Evolutionary conservation across 345 rosid species (phyloP).

Genomic region (Camelina hispida): DNA sequence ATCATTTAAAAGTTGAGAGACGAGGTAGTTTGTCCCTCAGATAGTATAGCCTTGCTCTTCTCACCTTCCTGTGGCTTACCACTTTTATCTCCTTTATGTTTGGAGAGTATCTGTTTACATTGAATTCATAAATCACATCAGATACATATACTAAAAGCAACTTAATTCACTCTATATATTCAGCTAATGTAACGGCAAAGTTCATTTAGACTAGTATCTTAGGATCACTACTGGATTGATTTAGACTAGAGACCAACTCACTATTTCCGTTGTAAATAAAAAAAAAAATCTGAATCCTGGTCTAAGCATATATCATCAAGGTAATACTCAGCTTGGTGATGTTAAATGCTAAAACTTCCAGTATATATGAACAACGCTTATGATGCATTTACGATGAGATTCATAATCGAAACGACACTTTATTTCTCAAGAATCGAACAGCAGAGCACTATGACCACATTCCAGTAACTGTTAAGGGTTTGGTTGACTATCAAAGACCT

Average conservation of each 20-base stretch:
- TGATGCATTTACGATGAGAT: neutral
- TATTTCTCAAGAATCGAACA: neutral
- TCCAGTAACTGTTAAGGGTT: neutral
- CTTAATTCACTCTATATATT: neutral
- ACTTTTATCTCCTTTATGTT: constrained; percentile 77
- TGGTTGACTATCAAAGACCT: neutral
- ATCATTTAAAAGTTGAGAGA: constrained; percentile 83
- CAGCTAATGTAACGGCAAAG: neutral
- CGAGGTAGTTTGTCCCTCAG: constrained; percentile 88
- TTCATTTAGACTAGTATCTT: neutral
- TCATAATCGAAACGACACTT: neutral
- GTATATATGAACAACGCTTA: neutral
- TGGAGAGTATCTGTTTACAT: constrained; percentile 68
- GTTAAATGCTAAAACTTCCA: neutral
- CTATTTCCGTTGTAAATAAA: neutral
- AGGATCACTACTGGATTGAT: neutral
- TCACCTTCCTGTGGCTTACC: constrained; percentile 68
- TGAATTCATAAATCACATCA: neutral
- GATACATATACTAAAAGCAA: neutral
- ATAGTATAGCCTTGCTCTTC: constrained; percentile 89
- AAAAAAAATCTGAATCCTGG: neutral
- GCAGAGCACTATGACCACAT: neutral
- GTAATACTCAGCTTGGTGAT: neutral
- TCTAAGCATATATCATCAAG: neutral
- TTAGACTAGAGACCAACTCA: neutral